phyloP scores from a whole-genome alignment of 78 protist genomes.

The Dictyostelium brefeldianum region DNA sequence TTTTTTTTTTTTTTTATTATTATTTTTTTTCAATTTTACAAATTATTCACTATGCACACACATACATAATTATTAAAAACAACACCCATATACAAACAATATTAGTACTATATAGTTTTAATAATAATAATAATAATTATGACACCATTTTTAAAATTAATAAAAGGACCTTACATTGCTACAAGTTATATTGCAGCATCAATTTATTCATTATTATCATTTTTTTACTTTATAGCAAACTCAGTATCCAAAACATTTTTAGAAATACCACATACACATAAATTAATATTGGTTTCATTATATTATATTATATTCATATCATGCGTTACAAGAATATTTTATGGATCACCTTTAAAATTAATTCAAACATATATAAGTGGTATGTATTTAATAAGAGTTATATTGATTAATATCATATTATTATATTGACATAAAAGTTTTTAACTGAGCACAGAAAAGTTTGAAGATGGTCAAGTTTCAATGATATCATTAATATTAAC shows the following conservation, averaged over 20 bases:
- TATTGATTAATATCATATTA: too few species aligned
- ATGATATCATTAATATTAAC: neutral
- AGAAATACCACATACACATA: slow-evolving; percentile 9
- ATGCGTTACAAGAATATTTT: neutral
- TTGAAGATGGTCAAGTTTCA: neutral
- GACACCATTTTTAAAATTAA: slow-evolving; percentile 27
- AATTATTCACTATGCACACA: neutral
- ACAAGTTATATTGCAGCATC: too few species aligned
- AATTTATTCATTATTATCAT: neutral
- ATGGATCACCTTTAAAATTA: slow-evolving; percentile 18
- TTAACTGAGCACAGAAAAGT: too few species aligned
- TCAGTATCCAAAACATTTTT: neutral
- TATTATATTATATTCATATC: neutral
- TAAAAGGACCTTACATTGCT: neutral
- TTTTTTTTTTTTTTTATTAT: neutral
- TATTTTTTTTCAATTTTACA: neutral
- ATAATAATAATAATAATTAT: neutral
- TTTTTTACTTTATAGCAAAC: neutral
- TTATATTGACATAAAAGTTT: too few species aligned
- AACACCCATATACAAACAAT: too few species aligned
- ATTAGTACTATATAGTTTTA: too few species aligned
- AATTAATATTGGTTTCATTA: slow-evolving; percentile 8
- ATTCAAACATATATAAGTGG: neutral
- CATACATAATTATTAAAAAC: too few species aligned
- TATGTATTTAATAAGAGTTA: too few species aligned